A percentile compares a stretch with the other conserved stretches of the same genome.
phyloP scores from a whole-genome alignment of 192 early-diverging fungal genomes.

The Podila clonocystis region DNA sequence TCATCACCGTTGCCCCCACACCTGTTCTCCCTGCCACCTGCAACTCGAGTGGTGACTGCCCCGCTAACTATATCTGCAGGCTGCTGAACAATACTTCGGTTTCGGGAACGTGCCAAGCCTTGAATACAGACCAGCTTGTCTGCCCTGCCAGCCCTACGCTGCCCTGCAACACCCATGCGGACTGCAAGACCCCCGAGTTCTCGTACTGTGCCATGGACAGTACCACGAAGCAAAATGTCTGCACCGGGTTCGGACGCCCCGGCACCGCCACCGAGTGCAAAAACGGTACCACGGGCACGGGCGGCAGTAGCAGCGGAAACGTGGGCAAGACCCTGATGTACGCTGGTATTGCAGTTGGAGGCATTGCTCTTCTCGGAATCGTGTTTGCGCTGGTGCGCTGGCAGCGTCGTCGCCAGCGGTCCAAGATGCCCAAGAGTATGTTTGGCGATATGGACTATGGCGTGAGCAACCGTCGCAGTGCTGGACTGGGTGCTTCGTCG shows the following conservation, averaged over 20 bases:
- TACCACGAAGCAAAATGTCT: not conserved
- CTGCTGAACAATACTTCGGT: not conserved
- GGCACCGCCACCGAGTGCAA: conserved; percentile 6
- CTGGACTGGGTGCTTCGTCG: conserved; percentile 5
- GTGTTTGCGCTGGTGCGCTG: conserved; percentile 39
- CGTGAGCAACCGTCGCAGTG: conserved; percentile 19
- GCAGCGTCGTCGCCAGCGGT: conserved; percentile 13
- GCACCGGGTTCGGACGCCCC: conserved; percentile 20
- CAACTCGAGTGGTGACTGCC: not conserved
- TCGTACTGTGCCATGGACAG: conserved; percentile 8
- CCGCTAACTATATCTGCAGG: conserved; percentile 16
- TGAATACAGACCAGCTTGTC: not conserved
- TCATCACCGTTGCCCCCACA: not conserved
- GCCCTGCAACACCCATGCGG: not conserved
- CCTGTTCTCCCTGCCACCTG: not conserved
- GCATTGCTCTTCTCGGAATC: conserved; percentile 16
- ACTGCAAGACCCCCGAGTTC: conserved; percentile 13
- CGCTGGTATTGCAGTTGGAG: conserved; percentile 40
- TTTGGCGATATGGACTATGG: conserved; percentile 41
- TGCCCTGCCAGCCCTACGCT: conserved; percentile 9
- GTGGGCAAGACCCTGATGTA: conserved; percentile 23
- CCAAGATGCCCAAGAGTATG: conserved; percentile 27
- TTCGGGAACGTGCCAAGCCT: conserved; percentile 13
- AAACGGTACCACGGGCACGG: not conserved
- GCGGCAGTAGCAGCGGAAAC: not conserved